Evolutionary conservation across 179 eudicot species (phyloP).

Genomic region (Spergularia azorica): DNA sequence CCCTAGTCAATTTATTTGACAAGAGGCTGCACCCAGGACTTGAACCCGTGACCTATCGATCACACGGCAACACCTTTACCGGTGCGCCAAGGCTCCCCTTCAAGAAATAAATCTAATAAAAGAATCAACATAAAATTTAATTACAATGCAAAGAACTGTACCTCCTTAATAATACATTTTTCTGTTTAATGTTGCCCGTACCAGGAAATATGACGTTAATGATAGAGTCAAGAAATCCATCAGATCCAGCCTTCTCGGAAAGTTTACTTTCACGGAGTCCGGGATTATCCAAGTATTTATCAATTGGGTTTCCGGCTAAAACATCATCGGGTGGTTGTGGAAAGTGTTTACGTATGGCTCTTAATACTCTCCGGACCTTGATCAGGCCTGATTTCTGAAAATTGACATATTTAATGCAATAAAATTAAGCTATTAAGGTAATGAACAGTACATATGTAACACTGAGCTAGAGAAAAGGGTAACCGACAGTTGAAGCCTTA

Average conservation of each 20-base stretch:
- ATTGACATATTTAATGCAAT: slow-evolving; percentile 19
- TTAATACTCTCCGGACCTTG: slow-evolving; percentile 89
- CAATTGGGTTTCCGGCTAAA: slow-evolving; percentile 73
- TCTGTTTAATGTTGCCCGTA: slow-evolving; percentile 47
- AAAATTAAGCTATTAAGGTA: slow-evolving; percentile 13
- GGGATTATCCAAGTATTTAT: slow-evolving; percentile 84
- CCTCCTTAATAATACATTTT: slow-evolving; percentile 51
- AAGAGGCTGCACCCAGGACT: too few relatives aligned
- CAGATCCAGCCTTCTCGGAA: slow-evolving; percentile 82
- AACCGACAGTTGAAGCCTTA: slow-evolving; percentile 90
- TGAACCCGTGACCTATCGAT: too few relatives aligned
- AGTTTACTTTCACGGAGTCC: slow-evolving; percentile 82
- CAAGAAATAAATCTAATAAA: background rate
- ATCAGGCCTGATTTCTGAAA: slow-evolving; percentile 80
- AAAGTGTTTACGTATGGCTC: slow-evolving; percentile 95
- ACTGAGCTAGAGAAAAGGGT: background rate
- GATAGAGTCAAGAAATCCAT: slow-evolving; percentile 66
- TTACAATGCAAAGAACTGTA: slow-evolving; percentile 30
- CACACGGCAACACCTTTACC: too few relatives aligned
- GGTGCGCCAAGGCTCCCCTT: too few relatives aligned
- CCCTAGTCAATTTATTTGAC: too few relatives aligned
- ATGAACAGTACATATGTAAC: background rate
- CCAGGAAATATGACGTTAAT: slow-evolving; percentile 58
- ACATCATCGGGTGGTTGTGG: slow-evolving; percentile 89
- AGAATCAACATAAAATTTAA: slow-evolving; percentile 1